Evolutionary conservation across 2,329 filamentous ascomycete species (phyloP).

Genomic region (Furcasterigmium furcatum): DNA sequence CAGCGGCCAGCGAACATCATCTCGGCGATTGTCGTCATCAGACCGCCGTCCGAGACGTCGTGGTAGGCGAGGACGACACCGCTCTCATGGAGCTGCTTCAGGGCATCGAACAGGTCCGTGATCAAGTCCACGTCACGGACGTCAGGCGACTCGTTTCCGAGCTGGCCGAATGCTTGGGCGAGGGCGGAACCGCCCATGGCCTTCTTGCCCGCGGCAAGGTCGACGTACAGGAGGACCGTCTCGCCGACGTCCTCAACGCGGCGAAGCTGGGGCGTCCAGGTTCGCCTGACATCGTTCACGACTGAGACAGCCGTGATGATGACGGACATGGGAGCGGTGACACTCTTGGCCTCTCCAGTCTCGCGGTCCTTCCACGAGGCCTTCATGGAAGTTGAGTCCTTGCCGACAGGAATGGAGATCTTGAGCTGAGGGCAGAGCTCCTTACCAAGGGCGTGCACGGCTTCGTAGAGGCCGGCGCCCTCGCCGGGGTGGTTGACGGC

Average conservation of each 20-base stretch:
- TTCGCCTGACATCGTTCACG: conserved; percentile 77
- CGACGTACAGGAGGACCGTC: conserved; percentile 84
- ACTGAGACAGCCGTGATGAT: conserved; percentile 89
- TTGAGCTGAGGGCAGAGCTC: conserved; percentile 88
- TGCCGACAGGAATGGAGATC: conserved; percentile 92
- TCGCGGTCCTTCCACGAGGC: conserved; percentile 82
- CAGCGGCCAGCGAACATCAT: conserved; percentile 98
- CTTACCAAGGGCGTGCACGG: conserved; percentile 89
- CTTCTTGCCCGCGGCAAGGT: conserved; percentile 77
- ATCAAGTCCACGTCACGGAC: conserved; percentile 78
- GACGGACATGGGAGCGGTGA: conserved; percentile 87
- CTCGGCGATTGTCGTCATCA: conserved; percentile 86
- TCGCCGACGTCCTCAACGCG: conserved; percentile 85
- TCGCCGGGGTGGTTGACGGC: conserved; percentile 92
- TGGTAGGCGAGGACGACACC: conserved; percentile 83
- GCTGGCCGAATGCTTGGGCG: conserved; percentile 82
- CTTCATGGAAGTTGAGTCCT: conserved; percentile 99
- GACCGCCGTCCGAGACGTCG: conserved; percentile 87
- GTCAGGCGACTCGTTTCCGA: conserved; percentile 83
- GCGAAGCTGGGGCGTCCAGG: conserved; percentile 89
- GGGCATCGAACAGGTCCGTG: conserved; percentile 87
- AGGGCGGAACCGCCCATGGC: conserved; percentile 87
- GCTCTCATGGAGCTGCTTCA: conserved; percentile 60
- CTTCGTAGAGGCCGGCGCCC: conserved; percentile 88
- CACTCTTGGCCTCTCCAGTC: conserved; percentile 69